Conservation (phyloP, 2,329 filamentous ascomycete genomes). For the Trichoderma arundinaceum region DNA sequence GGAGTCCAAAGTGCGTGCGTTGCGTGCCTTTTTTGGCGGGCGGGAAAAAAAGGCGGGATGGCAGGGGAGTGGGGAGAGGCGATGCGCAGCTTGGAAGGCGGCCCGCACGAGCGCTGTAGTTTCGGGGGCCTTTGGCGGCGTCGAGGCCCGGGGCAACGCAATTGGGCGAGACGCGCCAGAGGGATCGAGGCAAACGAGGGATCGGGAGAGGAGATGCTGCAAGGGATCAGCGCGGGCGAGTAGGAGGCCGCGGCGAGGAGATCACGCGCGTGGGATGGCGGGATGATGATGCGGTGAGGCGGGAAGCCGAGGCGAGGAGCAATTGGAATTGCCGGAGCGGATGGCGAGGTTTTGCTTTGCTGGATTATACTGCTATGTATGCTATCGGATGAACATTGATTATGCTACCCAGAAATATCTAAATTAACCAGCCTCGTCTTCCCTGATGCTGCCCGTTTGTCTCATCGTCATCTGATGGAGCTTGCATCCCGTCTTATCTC, state of each 20-base stretch:
- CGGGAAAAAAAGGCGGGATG: conserved; percentile 16
- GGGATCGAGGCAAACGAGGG: background rate
- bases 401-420: too few relatives aligned
- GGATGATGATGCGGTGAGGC: background rate
- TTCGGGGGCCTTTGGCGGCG: too few relatives aligned
- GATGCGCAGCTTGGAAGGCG: background rate
- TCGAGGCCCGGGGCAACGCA: too few relatives aligned
- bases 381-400: too few relatives aligned
- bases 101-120: background rate
- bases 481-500: background rate
- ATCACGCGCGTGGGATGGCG: background rate
- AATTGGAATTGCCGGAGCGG: too few relatives aligned
- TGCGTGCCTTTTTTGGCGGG: conserved; percentile 8
- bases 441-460: too few relatives aligned
- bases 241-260: background rate
- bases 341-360: too few relatives aligned
- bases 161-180: too few relatives aligned
- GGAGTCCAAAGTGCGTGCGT: background rate
- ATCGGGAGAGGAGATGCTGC: background rate
- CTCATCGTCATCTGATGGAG: background rate
- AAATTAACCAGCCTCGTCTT: too few relatives aligned
- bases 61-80: background rate
- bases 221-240: conserved; percentile 2
- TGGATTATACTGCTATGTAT: too few relatives aligned
- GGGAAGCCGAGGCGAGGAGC: background rate